Evolutionary conservation across 257 asterid genomes (phyloP).

Genomic region (Orobanche coerulescens): DNA sequence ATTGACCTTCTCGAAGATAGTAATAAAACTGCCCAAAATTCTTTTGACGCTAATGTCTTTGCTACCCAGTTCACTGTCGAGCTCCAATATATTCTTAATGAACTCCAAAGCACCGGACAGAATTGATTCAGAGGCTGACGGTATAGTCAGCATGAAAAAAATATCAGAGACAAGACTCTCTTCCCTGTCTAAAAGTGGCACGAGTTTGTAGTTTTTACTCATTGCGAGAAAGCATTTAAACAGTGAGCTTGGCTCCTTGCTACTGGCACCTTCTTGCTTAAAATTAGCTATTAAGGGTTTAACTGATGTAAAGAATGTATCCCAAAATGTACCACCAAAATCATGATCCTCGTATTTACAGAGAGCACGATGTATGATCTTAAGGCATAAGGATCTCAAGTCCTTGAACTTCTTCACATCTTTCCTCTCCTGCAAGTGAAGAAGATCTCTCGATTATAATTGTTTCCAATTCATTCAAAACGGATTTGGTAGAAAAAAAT

Average conservation of each 20-base stretch:
- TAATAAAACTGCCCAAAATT: conserved; percentile 51
- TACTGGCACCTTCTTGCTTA: conserved; percentile 76
- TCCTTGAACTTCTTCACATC: conserved; percentile 68
- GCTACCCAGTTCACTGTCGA: conserved; percentile 50
- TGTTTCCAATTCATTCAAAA: background rate
- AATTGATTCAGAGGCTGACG: conserved; percentile 66
- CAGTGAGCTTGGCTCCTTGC: conserved; percentile 80
- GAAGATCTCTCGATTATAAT: conserved; percentile 20
- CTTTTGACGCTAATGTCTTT: conserved; percentile 40
- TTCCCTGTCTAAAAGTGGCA: conserved; percentile 52
- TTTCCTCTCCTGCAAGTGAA: conserved; percentile 44
- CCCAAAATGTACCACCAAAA: conserved; percentile 69
- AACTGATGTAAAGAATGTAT: conserved; percentile 56
- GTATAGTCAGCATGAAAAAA: conserved; percentile 58
- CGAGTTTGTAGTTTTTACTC: conserved; percentile 75
- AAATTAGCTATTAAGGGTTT: conserved; percentile 58
- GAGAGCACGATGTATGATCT: conserved; percentile 56
- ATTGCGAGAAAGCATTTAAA: conserved; percentile 87
- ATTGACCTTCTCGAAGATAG: conserved; percentile 40
- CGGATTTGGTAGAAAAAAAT: background rate
- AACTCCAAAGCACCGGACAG: conserved; percentile 61
- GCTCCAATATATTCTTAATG: conserved; percentile 67
- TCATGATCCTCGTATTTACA: conserved; percentile 54
- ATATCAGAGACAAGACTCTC: conserved; percentile 75
- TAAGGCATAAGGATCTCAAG: conserved; percentile 80